Evolutionary conservation across 768 basidiomycete species (phyloP).

Genomic region (Strobilomyces echinocephalus): DNA sequence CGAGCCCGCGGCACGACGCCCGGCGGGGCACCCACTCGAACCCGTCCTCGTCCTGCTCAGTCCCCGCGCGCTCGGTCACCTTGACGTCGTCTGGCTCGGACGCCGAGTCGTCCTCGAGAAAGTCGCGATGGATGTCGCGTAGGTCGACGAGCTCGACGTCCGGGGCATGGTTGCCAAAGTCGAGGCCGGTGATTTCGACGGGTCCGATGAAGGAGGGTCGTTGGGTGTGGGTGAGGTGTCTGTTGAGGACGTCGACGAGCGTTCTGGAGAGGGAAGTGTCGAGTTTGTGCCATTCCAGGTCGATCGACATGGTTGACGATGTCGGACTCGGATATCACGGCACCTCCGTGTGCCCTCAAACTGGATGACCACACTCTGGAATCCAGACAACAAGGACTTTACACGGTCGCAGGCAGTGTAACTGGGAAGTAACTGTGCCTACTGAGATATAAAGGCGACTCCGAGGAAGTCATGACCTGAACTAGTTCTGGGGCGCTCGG

Average conservation of each 20-base stretch:
- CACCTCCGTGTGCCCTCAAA: too few species aligned
- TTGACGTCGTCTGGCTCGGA: conserved; percentile 37
- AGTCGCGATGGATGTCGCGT: conserved; percentile 91
- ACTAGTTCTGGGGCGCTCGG: too few species aligned
- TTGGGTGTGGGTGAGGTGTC: conserved; percentile 61
- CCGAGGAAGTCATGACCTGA: too few species aligned
- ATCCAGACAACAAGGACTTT: too few species aligned
- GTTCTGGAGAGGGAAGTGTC: conserved; percentile 64
- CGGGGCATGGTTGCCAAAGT: conserved; percentile 80
- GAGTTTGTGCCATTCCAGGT: conserved; percentile 88
- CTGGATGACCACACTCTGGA: too few species aligned
- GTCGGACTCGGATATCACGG: neutral
- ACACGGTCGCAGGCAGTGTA: too few species aligned
- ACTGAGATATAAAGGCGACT: too few species aligned
- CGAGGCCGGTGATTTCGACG: conserved; percentile 77
- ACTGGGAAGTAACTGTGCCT: too few species aligned
- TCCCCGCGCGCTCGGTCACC: conserved; percentile 43
- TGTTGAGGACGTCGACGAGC: conserved; percentile 73
- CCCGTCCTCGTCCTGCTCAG: conserved; percentile 66
- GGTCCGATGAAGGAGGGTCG: conserved; percentile 96
- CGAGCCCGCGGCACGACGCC: conserved; percentile 51
- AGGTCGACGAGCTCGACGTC: conserved; percentile 89
- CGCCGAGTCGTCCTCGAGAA: conserved; percentile 67
- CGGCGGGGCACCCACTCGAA: conserved; percentile 79
- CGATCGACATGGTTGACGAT: conserved; percentile 71